Evolutionary conservation across 331 rosid species (phyloP), one percentile per base, ranked within the genome.

Genomic region (Quercus lobata): DNA sequence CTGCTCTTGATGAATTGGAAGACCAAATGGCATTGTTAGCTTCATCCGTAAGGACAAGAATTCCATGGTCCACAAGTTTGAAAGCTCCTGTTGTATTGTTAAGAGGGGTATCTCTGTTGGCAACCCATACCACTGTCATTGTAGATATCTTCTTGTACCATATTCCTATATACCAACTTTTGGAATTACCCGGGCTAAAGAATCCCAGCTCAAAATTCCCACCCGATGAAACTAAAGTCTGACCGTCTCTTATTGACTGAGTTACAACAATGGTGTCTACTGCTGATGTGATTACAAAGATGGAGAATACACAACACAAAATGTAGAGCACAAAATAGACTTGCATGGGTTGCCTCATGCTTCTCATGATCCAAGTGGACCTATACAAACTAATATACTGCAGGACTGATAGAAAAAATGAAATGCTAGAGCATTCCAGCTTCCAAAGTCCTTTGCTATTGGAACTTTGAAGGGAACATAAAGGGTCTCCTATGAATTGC

Each of bases 191-290:
- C 8, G 82, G 82, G 30, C 83, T 80, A 55, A 80, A 84, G 69
- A 84, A 84, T 19, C 87, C 87, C 1, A 84, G 70, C 60, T 77
- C 80, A 81, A 77, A 84, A 6, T 71, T 73, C 71, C 77, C 77
- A 9, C 34, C 65, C 0, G 32, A n/a, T 37, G 87, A 84, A 54
- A 84, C 75, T 30, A 77, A 22, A 11, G 81, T 82, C 62, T 62
- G 56, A 25, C 81, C 81, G 62, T 71, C 78, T 34, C 32, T 7
- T 27, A 82, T 54, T 46, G 71, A 62, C 71, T 53, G 70, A 63
- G 37, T 25, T 25, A 61, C 7, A 57, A 57, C 4, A 22, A 82
- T 77, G 10, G 8, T 71, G 71, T 54, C 81, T 4, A 19, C 6
- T 32, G 69, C 73, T 63, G 41, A 6, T 30, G 61, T 70, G 24